phyloP scores from a whole-genome alignment of 2,329 filamentous ascomycete genomes.

The Fusarium citri region DNA sequence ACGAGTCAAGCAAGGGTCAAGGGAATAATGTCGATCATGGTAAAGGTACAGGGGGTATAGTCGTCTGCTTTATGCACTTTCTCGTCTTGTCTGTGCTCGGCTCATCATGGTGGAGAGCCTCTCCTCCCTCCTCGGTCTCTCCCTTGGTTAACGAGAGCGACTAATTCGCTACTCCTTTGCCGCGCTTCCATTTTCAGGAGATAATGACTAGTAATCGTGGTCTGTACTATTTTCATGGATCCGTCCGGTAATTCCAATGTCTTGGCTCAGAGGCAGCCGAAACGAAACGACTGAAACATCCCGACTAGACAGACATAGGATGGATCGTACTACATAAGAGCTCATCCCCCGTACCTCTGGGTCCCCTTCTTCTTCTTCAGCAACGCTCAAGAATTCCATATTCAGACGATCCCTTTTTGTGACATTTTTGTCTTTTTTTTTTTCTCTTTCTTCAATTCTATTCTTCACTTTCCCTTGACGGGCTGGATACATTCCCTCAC shows the following conservation, averaged over 20 bases:
- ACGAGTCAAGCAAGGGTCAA: conserved; percentile 18
- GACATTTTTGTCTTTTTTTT: conserved; percentile 15
- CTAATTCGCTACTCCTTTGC: conserved; percentile 31
- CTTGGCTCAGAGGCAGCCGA: conserved; percentile 31
- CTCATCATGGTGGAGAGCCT: conserved; percentile 9
- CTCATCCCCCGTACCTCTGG: conserved; percentile 26
- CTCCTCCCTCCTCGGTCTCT: not conserved
- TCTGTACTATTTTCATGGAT: conserved; percentile 19
- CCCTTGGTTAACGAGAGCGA: conserved; percentile 31
- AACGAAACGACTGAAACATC: conserved; percentile 42
- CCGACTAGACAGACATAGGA: conserved; percentile 5
- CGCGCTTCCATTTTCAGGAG: conserved; percentile 39
- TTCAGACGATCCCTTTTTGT: conserved; percentile 27
- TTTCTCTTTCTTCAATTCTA: conserved; percentile 20
- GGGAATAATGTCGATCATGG: conserved; percentile 27
- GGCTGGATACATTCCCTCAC: conserved; percentile 41
- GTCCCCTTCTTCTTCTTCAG: conserved; percentile 27
- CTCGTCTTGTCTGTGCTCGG: not conserved
- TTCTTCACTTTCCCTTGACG: conserved; percentile 38
- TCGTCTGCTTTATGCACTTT: conserved; percentile 26
- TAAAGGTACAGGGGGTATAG: conserved; percentile 5
- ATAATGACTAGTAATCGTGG: not conserved
- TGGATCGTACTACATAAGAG: conserved; percentile 37
- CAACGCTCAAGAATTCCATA: conserved; percentile 43
- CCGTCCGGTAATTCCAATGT: conserved; percentile 8